A percentile compares a stretch with the other conserved stretches of the same genome.
These are phyloP conservation scores for Calocybe cyanea DNA, from an alignment of 768 basidiomycete genomes.

Conservation along the genomic window DNA sequence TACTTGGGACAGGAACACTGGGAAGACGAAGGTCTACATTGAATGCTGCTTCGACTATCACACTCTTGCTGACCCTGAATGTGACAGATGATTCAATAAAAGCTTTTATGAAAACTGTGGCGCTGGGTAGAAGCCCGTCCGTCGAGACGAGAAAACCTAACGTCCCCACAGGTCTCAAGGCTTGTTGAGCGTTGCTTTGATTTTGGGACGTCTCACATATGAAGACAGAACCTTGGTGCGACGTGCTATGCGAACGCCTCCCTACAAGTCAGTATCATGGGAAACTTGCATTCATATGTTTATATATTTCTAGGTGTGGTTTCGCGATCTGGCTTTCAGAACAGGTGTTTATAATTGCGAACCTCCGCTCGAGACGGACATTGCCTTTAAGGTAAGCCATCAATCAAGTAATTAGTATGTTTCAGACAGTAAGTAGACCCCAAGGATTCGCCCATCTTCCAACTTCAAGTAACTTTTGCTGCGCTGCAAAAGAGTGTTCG, in stretches of 20 bases:
- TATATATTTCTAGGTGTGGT: constrained; percentile 71
- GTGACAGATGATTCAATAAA: constrained; percentile 44
- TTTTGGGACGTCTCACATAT: constrained; percentile 1
- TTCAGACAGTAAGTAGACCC: constrained; percentile 2
- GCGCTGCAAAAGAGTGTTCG: constrained; percentile 74
- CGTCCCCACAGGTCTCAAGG: constrained; percentile 76
- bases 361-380: constrained; percentile 46
- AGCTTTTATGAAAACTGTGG: constrained; percentile 47
- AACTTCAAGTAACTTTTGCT: constrained; percentile 78
- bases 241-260: constrained; percentile 98
- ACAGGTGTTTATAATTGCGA: constrained; percentile 78
- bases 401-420: background rate
- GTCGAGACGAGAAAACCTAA: constrained; percentile 44
- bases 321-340: constrained; percentile 78
- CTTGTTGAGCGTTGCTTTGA: no score
- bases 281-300: constrained; percentile 1
- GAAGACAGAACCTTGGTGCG: constrained; percentile 84
- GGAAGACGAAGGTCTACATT: constrained; percentile 60
- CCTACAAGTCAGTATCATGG: constrained; percentile 59
- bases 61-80: constrained; percentile 5
- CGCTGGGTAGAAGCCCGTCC: constrained; percentile 55
- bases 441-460: constrained; percentile 78
- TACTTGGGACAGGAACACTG: constrained; percentile 82
- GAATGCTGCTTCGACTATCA: constrained; percentile 8
- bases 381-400: constrained; percentile 33